A percentile compares a stretch with the other conserved stretches of the same genome.
Conservation (phyloP, 1,284 basidiomycete genomes). For the Papiliotrema laurentii region DNA sequence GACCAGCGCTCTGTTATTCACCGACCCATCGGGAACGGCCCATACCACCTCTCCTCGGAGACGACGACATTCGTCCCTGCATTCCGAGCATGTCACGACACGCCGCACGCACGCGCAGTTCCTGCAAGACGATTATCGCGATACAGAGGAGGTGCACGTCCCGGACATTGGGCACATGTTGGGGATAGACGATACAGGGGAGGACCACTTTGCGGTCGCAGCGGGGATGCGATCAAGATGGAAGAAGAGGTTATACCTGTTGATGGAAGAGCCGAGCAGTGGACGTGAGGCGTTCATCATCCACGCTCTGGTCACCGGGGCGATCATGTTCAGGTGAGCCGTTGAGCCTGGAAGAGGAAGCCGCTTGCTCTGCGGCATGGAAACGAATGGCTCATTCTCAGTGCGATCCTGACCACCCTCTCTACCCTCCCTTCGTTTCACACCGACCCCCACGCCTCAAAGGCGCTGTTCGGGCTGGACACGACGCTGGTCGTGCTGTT, state of each 20-base stretch:
- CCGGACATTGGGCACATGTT: conserved; percentile 46
- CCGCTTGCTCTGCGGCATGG: no score
- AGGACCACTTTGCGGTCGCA: conserved; percentile 46
- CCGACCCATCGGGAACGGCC: conserved; percentile 12
- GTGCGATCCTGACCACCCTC: conserved; percentile 72
- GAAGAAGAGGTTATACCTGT: conserved; percentile 46
- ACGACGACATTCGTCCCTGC: conserved; percentile 7
- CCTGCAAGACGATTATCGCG: conserved; percentile 3
- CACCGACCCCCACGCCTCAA: conserved; percentile 56
- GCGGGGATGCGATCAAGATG: conserved; percentile 36
- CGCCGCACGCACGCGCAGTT: conserved; percentile 4
- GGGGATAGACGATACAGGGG: conserved; percentile 34
- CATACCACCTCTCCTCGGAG: conserved; percentile 6
- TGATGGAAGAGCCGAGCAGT: conserved; percentile 47
- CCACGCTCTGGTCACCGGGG: conserved; percentile 43
- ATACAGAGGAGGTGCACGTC: conserved; percentile 39
- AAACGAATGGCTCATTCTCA: no score
- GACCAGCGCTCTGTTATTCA: conserved; percentile 28
- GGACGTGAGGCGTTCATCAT: conserved; percentile 46
- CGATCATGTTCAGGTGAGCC: conserved; percentile 47
- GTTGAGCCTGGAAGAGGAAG: no score
- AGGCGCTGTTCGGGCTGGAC: conserved; percentile 71
- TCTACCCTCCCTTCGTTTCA: conserved; percentile 82
- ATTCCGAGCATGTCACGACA: neutral
- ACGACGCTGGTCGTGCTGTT: conserved; percentile 75